phyloP scores from a whole-genome alignment of 805 yeast species.

The Diddensiella transvaalensis region DNA sequence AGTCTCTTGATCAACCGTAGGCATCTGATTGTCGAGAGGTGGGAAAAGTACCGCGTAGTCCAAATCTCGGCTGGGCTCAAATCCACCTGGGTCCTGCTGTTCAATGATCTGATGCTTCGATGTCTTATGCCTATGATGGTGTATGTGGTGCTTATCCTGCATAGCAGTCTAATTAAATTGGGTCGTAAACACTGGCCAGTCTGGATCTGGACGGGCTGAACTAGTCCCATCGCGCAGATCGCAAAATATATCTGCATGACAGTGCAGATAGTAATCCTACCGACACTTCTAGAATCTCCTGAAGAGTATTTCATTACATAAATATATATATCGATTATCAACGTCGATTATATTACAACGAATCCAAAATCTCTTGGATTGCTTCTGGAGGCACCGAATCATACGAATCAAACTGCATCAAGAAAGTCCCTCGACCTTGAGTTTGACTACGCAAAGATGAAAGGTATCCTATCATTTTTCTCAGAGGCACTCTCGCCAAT shows the following conservation, averaged over 20 bases:
- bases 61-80: neutral
- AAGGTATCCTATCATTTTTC: constrained; percentile 88
- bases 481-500: constrained; percentile 77
- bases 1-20: neutral
- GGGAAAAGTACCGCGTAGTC: neutral
- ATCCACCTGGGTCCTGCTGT: neutral
- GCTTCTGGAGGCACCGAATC: constrained; percentile 58
- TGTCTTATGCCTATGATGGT: neutral
- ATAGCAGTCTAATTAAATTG: no score
- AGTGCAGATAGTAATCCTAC: no score
- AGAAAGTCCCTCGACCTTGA: constrained; percentile 82
- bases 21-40: neutral
- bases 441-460: constrained; percentile 75
- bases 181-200: no score
- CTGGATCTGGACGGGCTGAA: no score
- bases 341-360: neutral
- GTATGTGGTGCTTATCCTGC: neutral
- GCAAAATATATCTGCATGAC: no score
- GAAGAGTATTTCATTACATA: neutral
- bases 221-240: no score
- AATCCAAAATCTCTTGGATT: constrained; percentile 23
- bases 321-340: neutral
- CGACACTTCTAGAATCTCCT: no score
- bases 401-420: constrained; percentile 76
- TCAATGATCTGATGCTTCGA: neutral